A percentile compares a stretch with the other conserved stretches of the same genome.
These are phyloP conservation scores for Colletotrichum limetticola DNA, from an alignment of 2,329 filamentous ascomycete genomes.

Conservation along the genomic window DNA sequence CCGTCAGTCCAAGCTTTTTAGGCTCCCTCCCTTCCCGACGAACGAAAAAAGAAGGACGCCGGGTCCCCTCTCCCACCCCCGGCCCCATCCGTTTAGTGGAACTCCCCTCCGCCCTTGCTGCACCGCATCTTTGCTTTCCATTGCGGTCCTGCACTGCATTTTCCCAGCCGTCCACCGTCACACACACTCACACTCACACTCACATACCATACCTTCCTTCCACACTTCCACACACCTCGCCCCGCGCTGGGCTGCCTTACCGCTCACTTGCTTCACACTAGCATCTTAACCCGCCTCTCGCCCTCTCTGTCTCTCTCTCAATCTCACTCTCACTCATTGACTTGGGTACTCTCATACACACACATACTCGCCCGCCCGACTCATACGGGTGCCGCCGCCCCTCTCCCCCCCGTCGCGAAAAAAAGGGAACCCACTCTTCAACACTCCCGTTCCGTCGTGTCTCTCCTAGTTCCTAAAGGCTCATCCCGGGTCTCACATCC, in stretches of 20 bases:
- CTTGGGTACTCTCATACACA: background rate
- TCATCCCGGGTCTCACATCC: background rate
- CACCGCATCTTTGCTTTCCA: background rate
- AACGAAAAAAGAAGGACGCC: conserved; percentile 15
- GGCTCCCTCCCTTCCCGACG: conserved; percentile 21
- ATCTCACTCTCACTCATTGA: background rate
- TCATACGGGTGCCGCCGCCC: background rate
- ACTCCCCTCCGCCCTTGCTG: conserved; percentile 27
- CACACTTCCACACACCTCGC: background rate
- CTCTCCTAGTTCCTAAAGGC: background rate
- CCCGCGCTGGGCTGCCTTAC: background rate
- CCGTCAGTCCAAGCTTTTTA: conserved; percentile 33
- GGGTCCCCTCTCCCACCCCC: conserved; percentile 31
- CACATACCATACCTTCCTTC: too few relatives aligned
- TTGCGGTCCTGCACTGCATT: background rate
- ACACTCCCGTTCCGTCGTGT: background rate
- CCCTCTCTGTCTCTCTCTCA: background rate
- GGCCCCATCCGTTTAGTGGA: conserved; percentile 31
- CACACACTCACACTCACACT: background rate
- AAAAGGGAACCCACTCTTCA: background rate
- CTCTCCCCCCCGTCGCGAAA: background rate
- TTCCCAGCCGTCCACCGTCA: background rate
- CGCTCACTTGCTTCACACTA: background rate
- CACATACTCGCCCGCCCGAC: background rate
- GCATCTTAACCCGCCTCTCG: background rate